A percentile compares a stretch with the other conserved stretches of the same genome.
These are phyloP conservation scores for Cercospora nicotianae DNA, from an alignment of 2,329 filamentous ascomycete species.

Conservation along the genomic window DNA sequence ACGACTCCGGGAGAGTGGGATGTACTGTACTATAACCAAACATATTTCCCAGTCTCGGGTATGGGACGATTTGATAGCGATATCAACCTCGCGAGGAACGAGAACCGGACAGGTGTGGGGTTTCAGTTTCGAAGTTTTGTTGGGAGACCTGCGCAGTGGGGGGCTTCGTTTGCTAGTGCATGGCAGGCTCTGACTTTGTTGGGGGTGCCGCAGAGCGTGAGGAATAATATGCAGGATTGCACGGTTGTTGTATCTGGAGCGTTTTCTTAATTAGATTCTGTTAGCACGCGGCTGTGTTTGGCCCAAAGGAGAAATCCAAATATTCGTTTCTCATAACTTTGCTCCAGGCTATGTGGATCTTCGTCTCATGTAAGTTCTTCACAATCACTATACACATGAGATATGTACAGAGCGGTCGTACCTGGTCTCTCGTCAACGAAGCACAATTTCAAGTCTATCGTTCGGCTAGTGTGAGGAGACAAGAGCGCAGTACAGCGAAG, in stretches of 20 bases:
- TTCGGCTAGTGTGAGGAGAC: no score
- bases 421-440: no score
- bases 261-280: neutral
- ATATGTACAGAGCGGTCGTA: no score
- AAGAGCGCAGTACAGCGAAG: neutral
- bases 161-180: constrained; percentile 23
- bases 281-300: neutral
- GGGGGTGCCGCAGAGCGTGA: constrained; percentile 18
- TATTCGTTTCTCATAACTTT: neutral
- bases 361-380: no score
- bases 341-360: no score
- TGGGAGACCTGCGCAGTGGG: constrained; percentile 39
- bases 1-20: constrained; percentile 55
- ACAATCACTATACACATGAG: no score
- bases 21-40: constrained; percentile 49
- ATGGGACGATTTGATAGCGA: constrained; percentile 38
- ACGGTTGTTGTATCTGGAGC: constrained; percentile 15
- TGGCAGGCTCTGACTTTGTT: constrained; percentile 21
- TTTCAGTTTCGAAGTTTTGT: constrained; percentile 36
- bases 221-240: constrained; percentile 22
- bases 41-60: constrained; percentile 30
- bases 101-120: constrained; percentile 14
- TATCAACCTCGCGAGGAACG: constrained; percentile 34
- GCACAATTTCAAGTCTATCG: no score
- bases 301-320: neutral